These are phyloP conservation scores for Domatiomyces globalis DNA, from an alignment of 2,329 filamentous ascomycete species.

Conservation along the genomic window DNA sequence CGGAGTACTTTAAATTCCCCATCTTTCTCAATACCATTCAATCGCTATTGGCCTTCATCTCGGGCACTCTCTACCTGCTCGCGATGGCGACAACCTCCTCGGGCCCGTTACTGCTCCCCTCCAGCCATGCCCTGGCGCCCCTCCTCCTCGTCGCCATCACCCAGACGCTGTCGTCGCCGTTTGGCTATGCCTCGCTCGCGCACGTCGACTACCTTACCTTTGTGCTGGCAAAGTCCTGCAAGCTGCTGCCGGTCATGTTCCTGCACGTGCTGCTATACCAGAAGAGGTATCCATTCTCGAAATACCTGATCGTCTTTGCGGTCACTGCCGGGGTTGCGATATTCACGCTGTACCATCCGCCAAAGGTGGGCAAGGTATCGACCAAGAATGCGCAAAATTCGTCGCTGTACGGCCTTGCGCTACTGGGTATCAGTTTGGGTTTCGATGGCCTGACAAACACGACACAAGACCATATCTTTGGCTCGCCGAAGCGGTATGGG, in stretches of 20 bases:
- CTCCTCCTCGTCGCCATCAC: conserved; percentile 77
- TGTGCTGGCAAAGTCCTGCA: conserved; percentile 94
- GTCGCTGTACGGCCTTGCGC: conserved; percentile 57
- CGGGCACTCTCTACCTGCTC: conserved; percentile 67
- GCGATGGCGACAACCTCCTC: conserved; percentile 54
- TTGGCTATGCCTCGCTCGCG: conserved; percentile 80
- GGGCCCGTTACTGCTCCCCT: conserved; percentile 66
- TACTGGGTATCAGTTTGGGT: conserved; percentile 77
- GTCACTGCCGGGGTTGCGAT: conserved; percentile 88
- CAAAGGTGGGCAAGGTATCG: conserved; percentile 37
- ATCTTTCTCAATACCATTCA: conserved; percentile 95
- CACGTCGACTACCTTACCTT: conserved; percentile 98
- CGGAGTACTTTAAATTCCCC: conserved; percentile 77
- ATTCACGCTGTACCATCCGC: conserved; percentile 75
- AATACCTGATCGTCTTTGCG: conserved; percentile 82
- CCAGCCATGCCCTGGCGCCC: conserved; percentile 56
- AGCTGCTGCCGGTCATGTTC: conserved; percentile 94
- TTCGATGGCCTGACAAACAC: conserved; percentile 95
- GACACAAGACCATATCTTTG: conserved; percentile 90
- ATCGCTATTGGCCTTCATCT: conserved; percentile 70
- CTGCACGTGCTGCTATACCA: conserved; percentile 86
- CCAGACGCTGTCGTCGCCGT: conserved; percentile 78
- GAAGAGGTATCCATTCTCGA: conserved; percentile 81
- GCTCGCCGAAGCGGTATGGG: conserved; percentile 46
- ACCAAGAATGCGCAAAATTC: conserved; percentile 43